Evolutionary conservation across 2,329 filamentous ascomycete species (phyloP).

Genomic region (Conoideocrella luteorostrata): DNA sequence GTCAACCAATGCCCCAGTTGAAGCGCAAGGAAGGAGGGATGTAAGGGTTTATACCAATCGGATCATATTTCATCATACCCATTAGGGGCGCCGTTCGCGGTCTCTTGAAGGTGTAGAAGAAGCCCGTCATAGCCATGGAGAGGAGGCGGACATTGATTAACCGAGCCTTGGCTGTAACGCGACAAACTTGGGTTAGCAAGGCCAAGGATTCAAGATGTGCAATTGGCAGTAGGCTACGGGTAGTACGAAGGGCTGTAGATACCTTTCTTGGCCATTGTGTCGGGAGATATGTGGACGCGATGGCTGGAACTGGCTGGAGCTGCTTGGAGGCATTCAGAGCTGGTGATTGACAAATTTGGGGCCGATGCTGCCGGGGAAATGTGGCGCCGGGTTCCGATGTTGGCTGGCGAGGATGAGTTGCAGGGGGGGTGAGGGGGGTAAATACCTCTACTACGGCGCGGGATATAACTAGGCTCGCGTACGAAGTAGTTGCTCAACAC

Average conservation of each 20-base stretch:
- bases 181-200: slow-evolving; percentile 10
- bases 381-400: slow-evolving; percentile 10
- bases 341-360: too few relatives aligned
- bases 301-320: neutral
- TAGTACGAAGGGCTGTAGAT: neutral
- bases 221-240: too few relatives aligned
- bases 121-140: slow-evolving; percentile 98
- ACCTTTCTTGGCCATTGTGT: slow-evolving; percentile 21
- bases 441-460: too few relatives aligned
- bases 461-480: too few relatives aligned
- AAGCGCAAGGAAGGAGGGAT: neutral
- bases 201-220: too few relatives aligned
- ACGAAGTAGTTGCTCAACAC: too few relatives aligned
- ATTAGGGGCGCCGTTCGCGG: slow-evolving; percentile 76
- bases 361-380: slow-evolving; percentile 15
- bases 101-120: slow-evolving; percentile 85
- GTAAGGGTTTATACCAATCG: slow-evolving; percentile 61
- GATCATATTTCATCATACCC: slow-evolving; percentile 98
- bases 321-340: too few relatives aligned
- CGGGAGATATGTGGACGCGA: neutral
- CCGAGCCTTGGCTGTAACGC: slow-evolving; percentile 70
- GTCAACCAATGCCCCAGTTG: too few relatives aligned
- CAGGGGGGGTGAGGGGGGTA: too few relatives aligned
- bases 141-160: slow-evolving; percentile 88
- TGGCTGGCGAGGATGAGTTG: neutral